These are phyloP conservation scores for Dactylellina parvicollis DNA, from an alignment of 2,329 filamentous ascomycete species.

Conservation along the genomic window DNA sequence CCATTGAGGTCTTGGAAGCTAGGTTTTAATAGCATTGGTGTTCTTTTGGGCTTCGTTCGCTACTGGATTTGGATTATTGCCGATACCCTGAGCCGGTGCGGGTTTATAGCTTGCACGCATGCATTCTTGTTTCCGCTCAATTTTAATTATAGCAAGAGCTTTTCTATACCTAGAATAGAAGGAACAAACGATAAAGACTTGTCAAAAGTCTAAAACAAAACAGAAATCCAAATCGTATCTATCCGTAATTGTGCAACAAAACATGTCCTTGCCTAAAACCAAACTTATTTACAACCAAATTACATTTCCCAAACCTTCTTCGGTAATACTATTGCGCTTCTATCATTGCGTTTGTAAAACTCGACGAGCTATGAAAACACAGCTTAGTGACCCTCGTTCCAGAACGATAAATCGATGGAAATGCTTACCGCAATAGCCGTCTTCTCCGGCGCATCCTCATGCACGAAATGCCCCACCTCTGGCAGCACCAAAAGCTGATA, in stretches of 20 bases:
- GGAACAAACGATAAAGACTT: no score
- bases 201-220: not conserved
- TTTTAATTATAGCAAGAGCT: not conserved
- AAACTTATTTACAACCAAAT: conserved; percentile 21
- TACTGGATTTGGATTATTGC: not conserved
- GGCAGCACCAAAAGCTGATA: conserved; percentile 95
- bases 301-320: conserved; percentile 85
- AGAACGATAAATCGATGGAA: not conserved
- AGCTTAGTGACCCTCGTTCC: conserved; percentile 23
- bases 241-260: not conserved
- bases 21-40: not conserved
- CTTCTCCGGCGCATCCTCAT: conserved; percentile 92
- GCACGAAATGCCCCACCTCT: conserved; percentile 94
- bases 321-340: conserved; percentile 82
- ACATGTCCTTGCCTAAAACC: not conserved
- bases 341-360: conserved; percentile 91
- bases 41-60: not conserved
- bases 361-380: conserved; percentile 71
- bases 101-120: no score
- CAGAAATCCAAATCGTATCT: not conserved
- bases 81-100: conserved; percentile 26
- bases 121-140: not conserved
- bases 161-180: conserved; percentile 21
- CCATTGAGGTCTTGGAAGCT: not conserved
- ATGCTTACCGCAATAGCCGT: conserved; percentile 73